phyloP scores from a whole-genome alignment of 2,329 filamentous ascomycete species.

The Apiospora marii region DNA sequence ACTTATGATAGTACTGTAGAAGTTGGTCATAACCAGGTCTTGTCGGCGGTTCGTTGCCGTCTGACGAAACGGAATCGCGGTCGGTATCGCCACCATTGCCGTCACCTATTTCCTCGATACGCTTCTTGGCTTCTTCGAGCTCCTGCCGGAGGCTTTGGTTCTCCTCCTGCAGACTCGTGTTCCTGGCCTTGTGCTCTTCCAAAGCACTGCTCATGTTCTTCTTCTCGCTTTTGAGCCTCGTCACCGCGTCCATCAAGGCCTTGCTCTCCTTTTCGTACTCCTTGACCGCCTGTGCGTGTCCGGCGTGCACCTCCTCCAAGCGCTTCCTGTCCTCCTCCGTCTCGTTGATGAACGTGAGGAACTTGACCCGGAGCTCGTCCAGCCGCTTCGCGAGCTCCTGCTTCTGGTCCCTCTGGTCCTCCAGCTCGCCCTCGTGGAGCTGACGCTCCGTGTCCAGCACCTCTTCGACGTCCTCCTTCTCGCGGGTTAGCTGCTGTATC shows the following conservation, averaged over 20 bases:
- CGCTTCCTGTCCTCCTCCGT: neutral
- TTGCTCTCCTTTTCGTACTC: neutral
- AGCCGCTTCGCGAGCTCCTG: neutral
- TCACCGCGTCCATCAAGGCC: neutral
- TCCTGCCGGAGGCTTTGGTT: neutral
- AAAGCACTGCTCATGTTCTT: neutral
- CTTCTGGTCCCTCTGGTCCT: neutral
- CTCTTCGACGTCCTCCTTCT: neutral
- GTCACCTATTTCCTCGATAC: neutral
- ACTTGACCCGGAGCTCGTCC: neutral
- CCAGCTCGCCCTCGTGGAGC: neutral
- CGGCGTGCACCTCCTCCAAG: neutral
- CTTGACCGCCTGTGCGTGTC: neutral
- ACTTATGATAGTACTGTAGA: neutral
- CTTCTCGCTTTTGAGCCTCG: neutral
- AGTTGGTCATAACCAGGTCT: neutral
- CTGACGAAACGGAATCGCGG: neutral
- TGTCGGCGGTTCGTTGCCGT: neutral
- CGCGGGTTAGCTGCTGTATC: neutral
- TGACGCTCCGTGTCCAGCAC: neutral
- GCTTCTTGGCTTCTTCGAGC: neutral
- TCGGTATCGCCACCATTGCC: neutral
- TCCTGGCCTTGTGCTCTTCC: neutral
- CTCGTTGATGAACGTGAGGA: neutral
- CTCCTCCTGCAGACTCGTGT: slow-evolving; percentile 2